phyloP scores from a whole-genome alignment of 108 stramenopile genomes.

The Epithemia pelagica region DNA sequence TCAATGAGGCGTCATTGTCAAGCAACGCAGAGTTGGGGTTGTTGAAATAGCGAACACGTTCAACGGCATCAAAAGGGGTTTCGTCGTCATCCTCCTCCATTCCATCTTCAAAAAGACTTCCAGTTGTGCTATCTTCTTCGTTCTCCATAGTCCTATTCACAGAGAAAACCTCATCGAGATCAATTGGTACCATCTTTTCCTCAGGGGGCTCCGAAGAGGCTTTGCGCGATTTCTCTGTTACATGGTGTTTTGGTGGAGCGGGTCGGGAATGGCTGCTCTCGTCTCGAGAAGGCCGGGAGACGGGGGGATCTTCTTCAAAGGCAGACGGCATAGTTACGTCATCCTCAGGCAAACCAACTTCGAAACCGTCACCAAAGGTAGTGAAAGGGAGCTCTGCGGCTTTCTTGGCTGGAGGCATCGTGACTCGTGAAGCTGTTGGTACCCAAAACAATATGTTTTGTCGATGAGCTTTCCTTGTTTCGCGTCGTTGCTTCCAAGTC shows the following conservation, averaged over 20 bases:
- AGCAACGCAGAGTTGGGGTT: slow-evolving; percentile 12
- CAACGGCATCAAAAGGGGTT: not conserved
- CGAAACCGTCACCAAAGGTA: not conserved
- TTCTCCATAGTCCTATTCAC: not conserved
- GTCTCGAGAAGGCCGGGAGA: not conserved
- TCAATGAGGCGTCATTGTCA: slow-evolving; percentile 23
- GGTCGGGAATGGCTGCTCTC: not conserved
- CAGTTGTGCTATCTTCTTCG: not conserved
- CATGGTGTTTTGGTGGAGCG: not conserved
- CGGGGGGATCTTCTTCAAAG: not conserved
- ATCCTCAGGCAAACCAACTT: not conserved
- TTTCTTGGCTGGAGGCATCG: not conserved
- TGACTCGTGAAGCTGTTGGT: too few species aligned
- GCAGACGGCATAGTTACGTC: too few species aligned
- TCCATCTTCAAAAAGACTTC: not conserved
- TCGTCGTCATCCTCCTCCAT: not conserved
- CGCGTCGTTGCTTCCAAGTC: too few species aligned
- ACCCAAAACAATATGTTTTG: too few species aligned
- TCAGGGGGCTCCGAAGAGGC: not conserved
- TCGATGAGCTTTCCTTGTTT: too few species aligned
- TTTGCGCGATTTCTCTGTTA: not conserved
- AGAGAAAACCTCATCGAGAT: slow-evolving; percentile 3
- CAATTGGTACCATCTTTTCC: not conserved
- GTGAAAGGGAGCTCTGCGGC: not conserved
- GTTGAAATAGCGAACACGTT: slow-evolving; percentile 5